phyloP scores from a whole-genome alignment of 2,329 filamentous ascomycete genomes.

The Penicillium capsulatum region DNA sequence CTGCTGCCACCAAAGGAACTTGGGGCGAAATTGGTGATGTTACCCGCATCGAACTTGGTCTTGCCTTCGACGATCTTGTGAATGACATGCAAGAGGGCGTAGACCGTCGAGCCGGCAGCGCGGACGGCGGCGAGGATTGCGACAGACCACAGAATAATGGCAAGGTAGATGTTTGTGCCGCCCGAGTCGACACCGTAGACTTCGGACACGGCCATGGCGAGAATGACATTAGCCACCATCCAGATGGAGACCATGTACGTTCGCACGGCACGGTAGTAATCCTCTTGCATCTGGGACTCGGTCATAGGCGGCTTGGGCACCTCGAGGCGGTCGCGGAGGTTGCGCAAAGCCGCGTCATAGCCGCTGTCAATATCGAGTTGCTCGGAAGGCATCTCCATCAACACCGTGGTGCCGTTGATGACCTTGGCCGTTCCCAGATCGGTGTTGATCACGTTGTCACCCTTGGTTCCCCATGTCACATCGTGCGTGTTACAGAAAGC shows the following conservation, averaged over 20 bases:
- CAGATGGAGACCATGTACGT: conserved; percentile 97
- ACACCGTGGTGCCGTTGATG: conserved; percentile 72
- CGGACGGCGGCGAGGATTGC: conserved; percentile 83
- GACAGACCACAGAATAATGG: conserved; percentile 89
- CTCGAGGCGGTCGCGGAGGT: conserved; percentile 87
- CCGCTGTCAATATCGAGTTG: conserved; percentile 97
- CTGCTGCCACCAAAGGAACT: conserved; percentile 22
- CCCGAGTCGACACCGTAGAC: conserved; percentile 70
- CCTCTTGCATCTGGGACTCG: conserved; percentile 86
- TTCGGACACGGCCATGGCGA: conserved; percentile 90
- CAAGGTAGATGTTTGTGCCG: conserved; percentile 81
- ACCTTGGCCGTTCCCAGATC: conserved; percentile 84
- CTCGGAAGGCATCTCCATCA: conserved; percentile 95
- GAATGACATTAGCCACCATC: conserved; percentile 86
- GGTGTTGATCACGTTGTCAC: conserved; percentile 89
- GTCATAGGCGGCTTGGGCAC: conserved; percentile 60
- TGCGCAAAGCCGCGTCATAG: conserved; percentile 94
- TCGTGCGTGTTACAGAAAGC: conserved; percentile 99
- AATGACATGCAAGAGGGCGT: conserved; percentile 76
- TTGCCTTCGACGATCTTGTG: conserved; percentile 84
- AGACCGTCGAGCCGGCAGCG: conserved; percentile 74
- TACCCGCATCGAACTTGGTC: conserved; percentile 53
- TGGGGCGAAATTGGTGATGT: conserved; percentile 28
- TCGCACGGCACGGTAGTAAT: conserved; percentile 95
- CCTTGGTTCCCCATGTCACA: conserved; percentile 98